These are phyloP conservation scores for Conoideocrella luteorostrata DNA, from an alignment of 2,329 filamentous ascomycete genomes.

Conservation along the genomic window DNA sequence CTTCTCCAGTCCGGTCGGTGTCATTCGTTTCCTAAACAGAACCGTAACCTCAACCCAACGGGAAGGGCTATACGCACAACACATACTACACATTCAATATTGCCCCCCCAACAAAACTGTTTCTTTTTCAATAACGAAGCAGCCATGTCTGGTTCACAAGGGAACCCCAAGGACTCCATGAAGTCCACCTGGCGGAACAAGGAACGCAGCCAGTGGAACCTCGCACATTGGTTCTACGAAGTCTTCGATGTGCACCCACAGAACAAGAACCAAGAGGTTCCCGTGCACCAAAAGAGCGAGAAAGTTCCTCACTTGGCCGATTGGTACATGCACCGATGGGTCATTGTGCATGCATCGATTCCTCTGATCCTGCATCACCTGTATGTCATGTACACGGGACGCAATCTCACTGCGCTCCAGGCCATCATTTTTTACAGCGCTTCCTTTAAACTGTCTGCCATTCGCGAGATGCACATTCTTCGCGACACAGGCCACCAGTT, in stretches of 20 bases:
- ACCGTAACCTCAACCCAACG: no score
- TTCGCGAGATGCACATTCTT: constrained; percentile 17
- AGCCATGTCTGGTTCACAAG: background rate
- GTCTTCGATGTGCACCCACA: constrained; percentile 11
- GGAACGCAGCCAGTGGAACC: constrained; percentile 12
- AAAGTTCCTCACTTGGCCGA: constrained; percentile 23
- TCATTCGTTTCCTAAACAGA: no score
- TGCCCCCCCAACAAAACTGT: no score
- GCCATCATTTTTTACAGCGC: constrained; percentile 20
- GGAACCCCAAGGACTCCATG: constrained; percentile 15
- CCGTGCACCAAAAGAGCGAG: constrained; percentile 27
- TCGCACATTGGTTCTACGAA: constrained; percentile 14
- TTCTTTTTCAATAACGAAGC: no score
- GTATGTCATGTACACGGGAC: constrained; percentile 9
- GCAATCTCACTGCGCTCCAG: constrained; percentile 8
- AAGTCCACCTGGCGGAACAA: constrained; percentile 15
- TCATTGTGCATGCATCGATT: constrained; percentile 22
- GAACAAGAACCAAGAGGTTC: constrained; percentile 12
- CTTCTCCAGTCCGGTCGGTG: no score
- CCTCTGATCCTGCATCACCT: constrained; percentile 19
- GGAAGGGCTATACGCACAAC: no score
- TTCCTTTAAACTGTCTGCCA: constrained; percentile 24
- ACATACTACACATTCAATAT: no score
- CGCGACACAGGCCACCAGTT: constrained; percentile 22
- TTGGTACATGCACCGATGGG: constrained; percentile 22